These are phyloP conservation scores for Lagenidium sp. DNA, from an alignment of 352 stramenopile species.

Conservation along the genomic window DNA sequence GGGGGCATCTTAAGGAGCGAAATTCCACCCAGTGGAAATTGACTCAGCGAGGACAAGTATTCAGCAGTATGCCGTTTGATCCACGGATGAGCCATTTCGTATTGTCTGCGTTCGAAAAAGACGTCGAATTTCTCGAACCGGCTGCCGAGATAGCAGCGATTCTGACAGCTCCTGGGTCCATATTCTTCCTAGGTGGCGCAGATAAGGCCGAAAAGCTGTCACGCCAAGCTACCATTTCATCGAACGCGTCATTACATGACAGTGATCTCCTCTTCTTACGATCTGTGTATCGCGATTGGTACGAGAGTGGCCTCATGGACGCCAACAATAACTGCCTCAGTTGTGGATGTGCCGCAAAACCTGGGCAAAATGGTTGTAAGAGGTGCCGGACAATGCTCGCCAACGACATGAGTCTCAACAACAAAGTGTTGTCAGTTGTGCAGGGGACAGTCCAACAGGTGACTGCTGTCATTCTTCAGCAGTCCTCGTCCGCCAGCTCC, in stretches of 20 bases:
- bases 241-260: neutral
- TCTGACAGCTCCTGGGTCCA: constrained; percentile 1
- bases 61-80: constrained; percentile 1
- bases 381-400: neutral
- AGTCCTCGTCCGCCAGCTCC: too few species aligned
- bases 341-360: neutral
- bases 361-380: too few species aligned
- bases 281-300: constrained; percentile 1
- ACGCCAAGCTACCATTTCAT: neutral
- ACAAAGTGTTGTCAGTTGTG: constrained; percentile 1
- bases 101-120: neutral
- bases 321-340: neutral
- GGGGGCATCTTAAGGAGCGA: too few species aligned
- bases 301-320: neutral
- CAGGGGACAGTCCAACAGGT: neutral
- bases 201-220: neutral
- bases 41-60: neutral
- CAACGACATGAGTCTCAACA: constrained; percentile 1
- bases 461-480: neutral
- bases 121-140: neutral
- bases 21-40: neutral
- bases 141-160: constrained; percentile 1
- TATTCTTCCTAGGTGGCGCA: constrained; percentile 1
- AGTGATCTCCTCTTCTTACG: constrained; percentile 3
- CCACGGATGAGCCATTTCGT: constrained; percentile 5